phyloP scores from a whole-genome alignment of 1,284 basidiomycete species.

The Irpex sp. region DNA sequence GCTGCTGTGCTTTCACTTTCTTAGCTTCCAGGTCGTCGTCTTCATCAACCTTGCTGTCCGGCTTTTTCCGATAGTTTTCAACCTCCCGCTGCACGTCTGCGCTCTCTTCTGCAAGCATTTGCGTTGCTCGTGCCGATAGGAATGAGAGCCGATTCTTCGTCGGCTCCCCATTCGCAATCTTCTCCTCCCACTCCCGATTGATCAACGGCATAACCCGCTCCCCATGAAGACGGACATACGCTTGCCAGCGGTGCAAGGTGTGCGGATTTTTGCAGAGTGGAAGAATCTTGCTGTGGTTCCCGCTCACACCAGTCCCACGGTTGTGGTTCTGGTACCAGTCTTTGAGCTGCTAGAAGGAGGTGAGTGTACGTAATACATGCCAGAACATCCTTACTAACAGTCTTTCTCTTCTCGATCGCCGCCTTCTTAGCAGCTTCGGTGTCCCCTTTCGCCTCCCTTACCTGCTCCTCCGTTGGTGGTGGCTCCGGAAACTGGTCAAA shows the following conservation, averaged over 20 bases:
- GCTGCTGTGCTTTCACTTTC: not conserved
- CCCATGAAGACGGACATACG: not conserved
- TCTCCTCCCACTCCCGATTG: not conserved
- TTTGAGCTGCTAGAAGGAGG: not conserved
- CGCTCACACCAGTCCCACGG: no score
- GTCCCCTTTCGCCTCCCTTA: not conserved
- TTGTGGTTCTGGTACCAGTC: not conserved
- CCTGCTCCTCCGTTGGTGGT: not conserved
- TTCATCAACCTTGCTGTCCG: not conserved
- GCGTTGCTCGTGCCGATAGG: not conserved
- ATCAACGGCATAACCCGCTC: not conserved
- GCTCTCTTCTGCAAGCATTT: not conserved
- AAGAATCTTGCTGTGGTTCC: not conserved
- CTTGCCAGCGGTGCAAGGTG: not conserved
- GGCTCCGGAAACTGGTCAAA: not conserved
- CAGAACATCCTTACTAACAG: not conserved
- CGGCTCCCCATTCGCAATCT: not conserved
- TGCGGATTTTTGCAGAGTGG: not conserved
- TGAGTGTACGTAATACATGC: not conserved
- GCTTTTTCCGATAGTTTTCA: not conserved
- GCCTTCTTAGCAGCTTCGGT: not conserved
- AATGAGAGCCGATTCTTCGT: not conserved
- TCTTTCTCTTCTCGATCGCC: not conserved
- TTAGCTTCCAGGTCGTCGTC: not conserved
- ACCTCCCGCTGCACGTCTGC: not conserved